Conservation (phyloP, 768 basidiomycete species). For the Paxillus rubicundulus region DNA sequence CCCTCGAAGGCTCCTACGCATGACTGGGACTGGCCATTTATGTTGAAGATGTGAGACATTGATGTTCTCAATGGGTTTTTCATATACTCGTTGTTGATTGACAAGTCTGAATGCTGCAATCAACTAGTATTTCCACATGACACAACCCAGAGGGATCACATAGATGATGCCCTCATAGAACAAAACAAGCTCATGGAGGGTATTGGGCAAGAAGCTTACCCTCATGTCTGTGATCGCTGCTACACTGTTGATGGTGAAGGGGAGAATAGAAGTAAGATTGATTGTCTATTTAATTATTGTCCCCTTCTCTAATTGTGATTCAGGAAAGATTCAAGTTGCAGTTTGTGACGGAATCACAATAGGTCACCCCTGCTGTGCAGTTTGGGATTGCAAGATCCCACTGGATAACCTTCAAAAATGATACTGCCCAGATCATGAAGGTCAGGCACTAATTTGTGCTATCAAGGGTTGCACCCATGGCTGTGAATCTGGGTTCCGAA, state of each 20-base stretch:
- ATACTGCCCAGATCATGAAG: too few relatives aligned
- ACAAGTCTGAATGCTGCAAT: too few relatives aligned
- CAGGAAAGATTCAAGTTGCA: neutral
- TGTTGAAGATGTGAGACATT: conserved; percentile 7
- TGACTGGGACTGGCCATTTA: neutral
- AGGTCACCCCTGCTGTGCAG: too few relatives aligned
- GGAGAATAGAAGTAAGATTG: neutral
- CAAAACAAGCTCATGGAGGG: conserved; percentile 5
- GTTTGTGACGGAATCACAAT: too few relatives aligned
- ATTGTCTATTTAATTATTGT: neutral
- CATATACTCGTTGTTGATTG: conserved; percentile 20
- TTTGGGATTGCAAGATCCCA: too few relatives aligned
- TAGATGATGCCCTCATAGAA: conserved; percentile 1
- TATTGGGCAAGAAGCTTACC: conserved; percentile 5
- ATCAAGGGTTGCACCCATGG: too few relatives aligned
- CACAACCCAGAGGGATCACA: neutral
- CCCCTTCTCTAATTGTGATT: neutral
- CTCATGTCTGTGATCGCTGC: conserved; percentile 1
- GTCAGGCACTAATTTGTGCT: too few relatives aligned
- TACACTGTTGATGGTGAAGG: neutral
- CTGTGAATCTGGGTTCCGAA: neutral
- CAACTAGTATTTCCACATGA: conserved; percentile 9
- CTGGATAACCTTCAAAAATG: too few relatives aligned
- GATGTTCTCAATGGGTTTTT: conserved; percentile 25
- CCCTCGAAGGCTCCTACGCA: neutral